Evolutionary conservation across 2,329 filamentous ascomycete species (phyloP).

Genomic region (Fragosphaeria purpurea): DNA sequence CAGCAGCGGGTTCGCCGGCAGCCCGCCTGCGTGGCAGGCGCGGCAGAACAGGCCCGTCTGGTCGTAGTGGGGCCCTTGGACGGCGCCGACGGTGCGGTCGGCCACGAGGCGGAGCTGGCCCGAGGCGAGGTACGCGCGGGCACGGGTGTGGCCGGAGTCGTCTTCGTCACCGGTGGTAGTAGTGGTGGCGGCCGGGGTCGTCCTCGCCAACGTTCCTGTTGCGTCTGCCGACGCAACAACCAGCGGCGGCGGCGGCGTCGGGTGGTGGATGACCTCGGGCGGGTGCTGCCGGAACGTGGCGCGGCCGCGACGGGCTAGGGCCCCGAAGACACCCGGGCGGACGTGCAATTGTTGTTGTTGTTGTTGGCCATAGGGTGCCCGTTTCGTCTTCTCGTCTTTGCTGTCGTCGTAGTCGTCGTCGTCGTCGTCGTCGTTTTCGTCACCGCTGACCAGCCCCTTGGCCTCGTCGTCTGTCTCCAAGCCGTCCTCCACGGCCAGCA

Average conservation of each 20-base stretch:
- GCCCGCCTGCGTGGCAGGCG: conserved; percentile 37
- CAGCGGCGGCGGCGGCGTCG: conserved; percentile 34
- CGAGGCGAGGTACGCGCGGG: conserved; percentile 26
- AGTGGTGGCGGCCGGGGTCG: no score
- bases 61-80: conserved; percentile 45
- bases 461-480: conserved; percentile 20
- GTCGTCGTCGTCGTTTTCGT: background rate
- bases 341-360: background rate
- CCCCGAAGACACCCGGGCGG: no score
- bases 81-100: conserved; percentile 40
- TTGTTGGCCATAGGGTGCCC: background rate
- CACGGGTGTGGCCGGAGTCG: conserved; percentile 19
- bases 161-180: conserved; percentile 8
- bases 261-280: conserved; percentile 37
- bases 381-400: background rate
- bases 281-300: conserved; percentile 34
- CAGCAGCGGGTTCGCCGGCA: conserved; percentile 34
- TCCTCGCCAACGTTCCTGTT: no score
- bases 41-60: conserved; percentile 34
- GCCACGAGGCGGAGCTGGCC: conserved; percentile 31
- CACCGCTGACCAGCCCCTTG: conserved; percentile 10
- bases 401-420: background rate
- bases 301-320: background rate
- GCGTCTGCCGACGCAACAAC: no score
- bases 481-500: conserved; percentile 40